A percentile compares a stretch with the other conserved stretches of the same genome.
These are phyloP conservation scores for Diutina sp. DNA, from an alignment of 1,139 yeast species.

Conservation along the genomic window DNA sequence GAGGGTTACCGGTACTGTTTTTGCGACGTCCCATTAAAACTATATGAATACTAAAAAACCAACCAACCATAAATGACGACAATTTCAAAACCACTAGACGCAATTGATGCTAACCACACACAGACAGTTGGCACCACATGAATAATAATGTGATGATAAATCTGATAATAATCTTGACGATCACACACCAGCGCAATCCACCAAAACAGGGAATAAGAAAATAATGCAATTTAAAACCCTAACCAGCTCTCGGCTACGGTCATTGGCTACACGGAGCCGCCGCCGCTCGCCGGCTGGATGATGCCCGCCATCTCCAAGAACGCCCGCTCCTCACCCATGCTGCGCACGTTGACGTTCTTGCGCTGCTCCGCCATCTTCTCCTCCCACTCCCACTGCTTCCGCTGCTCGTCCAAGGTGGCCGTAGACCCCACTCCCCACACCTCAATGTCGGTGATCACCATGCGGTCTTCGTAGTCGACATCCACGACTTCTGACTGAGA, in stretches of 20 bases:
- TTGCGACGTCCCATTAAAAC: too few species aligned
- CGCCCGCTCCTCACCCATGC: slow-evolving; percentile 73
- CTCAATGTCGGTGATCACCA: slow-evolving; percentile 63
- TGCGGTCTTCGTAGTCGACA: slow-evolving; percentile 54
- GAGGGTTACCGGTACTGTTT: too few species aligned
- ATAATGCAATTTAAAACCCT: too few species aligned
- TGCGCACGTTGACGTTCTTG: slow-evolving; percentile 51
- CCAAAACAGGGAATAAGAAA: too few species aligned
- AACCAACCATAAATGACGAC: too few species aligned
- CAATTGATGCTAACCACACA: too few species aligned
- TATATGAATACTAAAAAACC: too few species aligned
- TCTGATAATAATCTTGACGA: too few species aligned
- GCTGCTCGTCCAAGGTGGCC: slow-evolving; percentile 65
- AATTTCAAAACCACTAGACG: too few species aligned
- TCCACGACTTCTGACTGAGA: slow-evolving; percentile 3
- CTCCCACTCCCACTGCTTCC: slow-evolving; percentile 83
- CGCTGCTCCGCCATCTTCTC: slow-evolving; percentile 73
- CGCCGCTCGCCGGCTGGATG: neutral
- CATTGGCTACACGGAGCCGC: neutral
- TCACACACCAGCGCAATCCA: too few species aligned
- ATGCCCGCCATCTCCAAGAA: slow-evolving; percentile 79
- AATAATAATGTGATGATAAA: too few species aligned
- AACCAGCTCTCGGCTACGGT: neutral
- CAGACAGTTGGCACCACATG: too few species aligned
- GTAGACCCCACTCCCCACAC: slow-evolving; percentile 87